phyloP scores from a whole-genome alignment of 73 alveolate species.

The Breviolum minutum region DNA sequence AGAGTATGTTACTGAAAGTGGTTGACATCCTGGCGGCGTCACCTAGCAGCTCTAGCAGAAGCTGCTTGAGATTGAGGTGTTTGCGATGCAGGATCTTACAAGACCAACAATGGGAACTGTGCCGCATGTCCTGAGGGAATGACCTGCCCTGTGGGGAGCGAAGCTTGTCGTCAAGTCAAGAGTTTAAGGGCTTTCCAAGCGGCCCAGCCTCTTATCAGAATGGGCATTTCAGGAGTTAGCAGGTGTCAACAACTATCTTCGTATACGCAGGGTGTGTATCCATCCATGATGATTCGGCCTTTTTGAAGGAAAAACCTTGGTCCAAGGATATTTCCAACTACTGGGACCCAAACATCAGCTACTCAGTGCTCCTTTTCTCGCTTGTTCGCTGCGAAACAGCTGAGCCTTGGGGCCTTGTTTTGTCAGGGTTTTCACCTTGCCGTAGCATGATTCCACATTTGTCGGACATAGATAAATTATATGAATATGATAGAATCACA shows the following conservation, averaged over 20 bases:
- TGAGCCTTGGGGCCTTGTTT: background rate
- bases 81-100: conserved; percentile 1
- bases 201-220: no score
- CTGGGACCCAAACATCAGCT: background rate
- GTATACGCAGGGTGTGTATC: background rate
- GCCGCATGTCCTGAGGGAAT: background rate
- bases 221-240: background rate
- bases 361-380: background rate
- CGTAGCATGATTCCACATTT: background rate
- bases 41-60: no score
- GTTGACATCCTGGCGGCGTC: background rate
- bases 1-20: background rate
- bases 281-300: background rate
- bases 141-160: conserved; percentile 5
- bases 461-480: no score
- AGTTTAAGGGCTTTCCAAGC: background rate
- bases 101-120: background rate
- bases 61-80: background rate
- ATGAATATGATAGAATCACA: background rate
- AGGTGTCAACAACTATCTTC: background rate
- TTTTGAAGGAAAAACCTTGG: background rate
- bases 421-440: background rate
- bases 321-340: background rate
- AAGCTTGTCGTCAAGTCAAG: background rate
- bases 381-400: background rate